phyloP scores from a whole-genome alignment of 306 rosid species.

The Hippophae tibetana region DNA sequence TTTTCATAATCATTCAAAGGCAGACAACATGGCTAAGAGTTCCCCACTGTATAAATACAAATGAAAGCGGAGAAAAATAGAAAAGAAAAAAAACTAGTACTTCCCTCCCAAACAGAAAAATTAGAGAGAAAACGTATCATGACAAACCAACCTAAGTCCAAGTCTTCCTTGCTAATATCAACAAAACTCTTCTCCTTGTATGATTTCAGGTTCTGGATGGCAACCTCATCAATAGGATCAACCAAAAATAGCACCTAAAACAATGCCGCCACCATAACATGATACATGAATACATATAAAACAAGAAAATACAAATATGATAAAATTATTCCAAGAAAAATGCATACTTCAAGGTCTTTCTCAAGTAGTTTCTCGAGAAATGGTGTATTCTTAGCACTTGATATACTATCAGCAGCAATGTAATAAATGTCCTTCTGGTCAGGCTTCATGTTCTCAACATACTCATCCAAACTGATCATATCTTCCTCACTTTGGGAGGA shows the following conservation, averaged over 20 bases:
- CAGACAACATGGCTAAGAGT: background rate
- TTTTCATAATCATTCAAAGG: background rate
- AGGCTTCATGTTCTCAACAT: constrained; percentile 91
- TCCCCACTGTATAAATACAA: background rate
- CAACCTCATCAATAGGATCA: constrained; percentile 94
- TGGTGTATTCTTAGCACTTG: constrained; percentile 84
- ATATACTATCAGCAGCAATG: constrained; percentile 88
- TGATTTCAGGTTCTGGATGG: constrained; percentile 82
- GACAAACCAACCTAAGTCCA: constrained; percentile 57
- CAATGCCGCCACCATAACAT: constrained; percentile 15
- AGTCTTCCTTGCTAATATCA: constrained; percentile 97
- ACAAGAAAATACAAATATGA: background rate
- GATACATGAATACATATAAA: constrained; percentile 4
- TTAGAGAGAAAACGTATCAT: background rate
- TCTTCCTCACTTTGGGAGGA: constrained; percentile 85
- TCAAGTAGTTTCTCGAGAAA: constrained; percentile 80
- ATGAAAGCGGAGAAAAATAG: background rate
- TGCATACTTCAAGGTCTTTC: constrained; percentile 71
- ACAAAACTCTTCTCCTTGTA: constrained; percentile 86
- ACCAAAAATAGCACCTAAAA: constrained; percentile 80
- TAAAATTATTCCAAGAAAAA: constrained; percentile 6
- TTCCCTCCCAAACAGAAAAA: background rate
- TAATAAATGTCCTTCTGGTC: constrained; percentile 91
- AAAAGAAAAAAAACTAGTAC: constrained; percentile 1
- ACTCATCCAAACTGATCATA: constrained; percentile 83